Conservation (phyloP, 768 basidiomycete species). For the Hypsizygus marmoreus region DNA sequence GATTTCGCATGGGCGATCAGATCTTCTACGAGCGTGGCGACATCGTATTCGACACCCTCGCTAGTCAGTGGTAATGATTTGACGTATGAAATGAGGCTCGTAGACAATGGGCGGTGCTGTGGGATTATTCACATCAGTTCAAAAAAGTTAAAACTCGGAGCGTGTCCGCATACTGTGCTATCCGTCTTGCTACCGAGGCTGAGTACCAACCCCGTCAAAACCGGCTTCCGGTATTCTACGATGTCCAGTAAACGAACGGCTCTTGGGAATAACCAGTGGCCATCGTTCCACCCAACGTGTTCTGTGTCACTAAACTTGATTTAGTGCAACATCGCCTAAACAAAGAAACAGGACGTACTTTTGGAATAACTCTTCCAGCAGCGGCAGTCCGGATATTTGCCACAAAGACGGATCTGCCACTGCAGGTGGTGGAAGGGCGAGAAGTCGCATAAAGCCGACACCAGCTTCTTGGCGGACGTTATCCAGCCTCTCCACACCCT, state of each 20-base stretch:
- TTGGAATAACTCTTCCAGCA: conserved; percentile 57
- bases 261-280: conserved; percentile 72
- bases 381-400: conserved; percentile 47
- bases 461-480: conserved; percentile 86
- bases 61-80: conserved; percentile 47
- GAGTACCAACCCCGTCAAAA: conserved; percentile 74
- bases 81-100: conserved; percentile 61
- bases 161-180: conserved; percentile 64
- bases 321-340: conserved; percentile 6
- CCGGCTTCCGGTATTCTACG: conserved; percentile 54
- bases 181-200: conserved; percentile 85
- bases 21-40: conserved; percentile 56
- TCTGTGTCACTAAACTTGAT: conserved; percentile 33
- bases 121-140: conserved; percentile 12
- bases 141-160: neutral
- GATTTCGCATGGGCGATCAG: conserved; percentile 54
- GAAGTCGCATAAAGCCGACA: conserved; percentile 52
- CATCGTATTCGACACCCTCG: conserved; percentile 40
- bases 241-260: conserved; percentile 68
- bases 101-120: conserved; percentile 70
- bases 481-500: conserved; percentile 88
- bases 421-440: conserved; percentile 47
- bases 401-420: conserved; percentile 44
- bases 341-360: conserved; percentile 35
- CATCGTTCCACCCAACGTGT: conserved; percentile 66